These are phyloP conservation scores for Brassica incana DNA, from an alignment of 345 rosid species.

Conservation along the genomic window DNA sequence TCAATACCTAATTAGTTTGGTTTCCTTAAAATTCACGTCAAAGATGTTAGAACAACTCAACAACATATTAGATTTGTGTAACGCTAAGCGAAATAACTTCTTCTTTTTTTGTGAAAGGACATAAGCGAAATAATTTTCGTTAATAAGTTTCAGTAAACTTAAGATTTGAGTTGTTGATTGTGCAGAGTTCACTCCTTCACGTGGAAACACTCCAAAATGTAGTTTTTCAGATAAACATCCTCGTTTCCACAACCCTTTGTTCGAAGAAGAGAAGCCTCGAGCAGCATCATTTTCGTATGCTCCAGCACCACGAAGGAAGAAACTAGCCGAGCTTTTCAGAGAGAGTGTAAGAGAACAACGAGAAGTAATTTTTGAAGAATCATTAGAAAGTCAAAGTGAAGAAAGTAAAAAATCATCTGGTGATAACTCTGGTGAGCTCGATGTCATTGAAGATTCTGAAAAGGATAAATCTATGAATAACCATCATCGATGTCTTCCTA, in stretches of 20 bases:
- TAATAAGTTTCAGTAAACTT: not conserved
- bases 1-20: not conserved
- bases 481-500: slow-evolving; percentile 68
- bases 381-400: slow-evolving; percentile 31
- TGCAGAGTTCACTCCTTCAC: slow-evolving; percentile 86
- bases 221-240: slow-evolving; percentile 48
- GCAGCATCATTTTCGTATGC: slow-evolving; percentile 39
- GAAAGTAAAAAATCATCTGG: slow-evolving; percentile 42
- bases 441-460: slow-evolving; percentile 44
- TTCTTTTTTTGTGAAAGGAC: no score
- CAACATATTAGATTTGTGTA: not conserved
- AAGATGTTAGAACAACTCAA: not conserved
- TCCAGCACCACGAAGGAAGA: slow-evolving; percentile 62
- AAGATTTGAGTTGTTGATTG: not conserved
- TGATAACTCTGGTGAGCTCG: slow-evolving; percentile 55
- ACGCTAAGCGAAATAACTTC: not conserved
- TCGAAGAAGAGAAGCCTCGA: slow-evolving; percentile 37
- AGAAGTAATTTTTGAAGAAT: slow-evolving; percentile 21
- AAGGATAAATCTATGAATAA: slow-evolving; percentile 38
- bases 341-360: slow-evolving; percentile 52
- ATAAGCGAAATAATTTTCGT: not conserved
- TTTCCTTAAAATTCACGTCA: not conserved
- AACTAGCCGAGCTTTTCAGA: slow-evolving; percentile 64
- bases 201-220: slow-evolving; percentile 72
- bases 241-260: slow-evolving; percentile 38